Conservation (phyloP, 2,329 filamentous ascomycete genomes). For the Graphilbum fragrans region DNA sequence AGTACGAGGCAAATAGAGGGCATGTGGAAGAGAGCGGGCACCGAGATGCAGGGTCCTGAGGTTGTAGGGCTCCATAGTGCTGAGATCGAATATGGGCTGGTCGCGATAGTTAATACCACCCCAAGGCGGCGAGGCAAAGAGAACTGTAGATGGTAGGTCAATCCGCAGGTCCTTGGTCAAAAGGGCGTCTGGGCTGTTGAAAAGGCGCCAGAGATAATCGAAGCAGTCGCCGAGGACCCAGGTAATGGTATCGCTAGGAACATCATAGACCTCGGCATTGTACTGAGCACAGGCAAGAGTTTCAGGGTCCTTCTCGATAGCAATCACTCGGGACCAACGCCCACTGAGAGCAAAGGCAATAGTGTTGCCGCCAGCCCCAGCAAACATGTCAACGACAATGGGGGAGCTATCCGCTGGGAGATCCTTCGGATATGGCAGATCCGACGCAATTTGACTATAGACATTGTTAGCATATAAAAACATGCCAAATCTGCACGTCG, state of each 20-base stretch:
- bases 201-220: constrained; percentile 37
- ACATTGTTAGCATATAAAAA: neutral
- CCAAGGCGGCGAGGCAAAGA: constrained; percentile 51
- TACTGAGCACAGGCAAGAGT: constrained; percentile 84
- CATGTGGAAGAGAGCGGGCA: constrained; percentile 48
- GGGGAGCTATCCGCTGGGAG: constrained; percentile 22
- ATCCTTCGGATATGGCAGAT: constrained; percentile 48
- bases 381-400: constrained; percentile 78
- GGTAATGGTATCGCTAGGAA: constrained; percentile 57
- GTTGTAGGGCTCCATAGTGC: constrained; percentile 80
- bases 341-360: constrained; percentile 83
- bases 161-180: constrained; percentile 26
- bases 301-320: constrained; percentile 71
- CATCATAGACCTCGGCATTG: constrained; percentile 78
- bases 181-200: constrained; percentile 5
- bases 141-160: constrained; percentile 27
- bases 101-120: constrained; percentile 43
- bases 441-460: constrained; percentile 63
- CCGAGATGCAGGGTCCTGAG: constrained; percentile 48
- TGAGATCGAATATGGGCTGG: constrained; percentile 67
- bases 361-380: constrained; percentile 81
- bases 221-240: constrained; percentile 88
- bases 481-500: too few species aligned
- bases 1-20: constrained; percentile 75
- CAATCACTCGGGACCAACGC: constrained; percentile 74